Percentiles rank a stretch among this genome's conserved stretches.
These are phyloP conservation scores for Aeminium ludgeri DNA, from an alignment of 495 filamentous ascomycete genomes.

Conservation along the genomic window DNA sequence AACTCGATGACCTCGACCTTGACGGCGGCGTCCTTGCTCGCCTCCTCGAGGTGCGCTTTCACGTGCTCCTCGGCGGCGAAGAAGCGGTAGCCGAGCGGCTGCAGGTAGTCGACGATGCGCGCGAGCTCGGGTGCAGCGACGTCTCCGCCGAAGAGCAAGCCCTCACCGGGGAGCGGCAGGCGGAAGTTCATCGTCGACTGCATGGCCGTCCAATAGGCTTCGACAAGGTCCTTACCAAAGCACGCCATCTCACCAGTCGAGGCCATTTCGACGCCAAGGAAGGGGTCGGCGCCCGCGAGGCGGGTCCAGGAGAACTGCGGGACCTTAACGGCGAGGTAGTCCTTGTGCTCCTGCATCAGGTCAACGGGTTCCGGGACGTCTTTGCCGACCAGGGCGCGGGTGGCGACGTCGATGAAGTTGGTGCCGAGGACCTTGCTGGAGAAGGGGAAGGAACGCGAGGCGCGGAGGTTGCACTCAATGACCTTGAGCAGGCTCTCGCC, in stretches of 20 bases:
- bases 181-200: slow-evolving; percentile 99
- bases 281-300: slow-evolving; percentile 93
- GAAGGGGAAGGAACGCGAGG: slow-evolving; percentile 95
- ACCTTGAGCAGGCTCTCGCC: slow-evolving; percentile 70
- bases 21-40: slow-evolving; percentile 40
- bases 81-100: slow-evolving; percentile 83
- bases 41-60: slow-evolving; percentile 64
- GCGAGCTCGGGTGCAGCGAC: slow-evolving; percentile 46
- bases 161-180: slow-evolving; percentile 79
- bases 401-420: slow-evolving; percentile 95
- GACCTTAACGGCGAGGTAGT: slow-evolving; percentile 93
- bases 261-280: slow-evolving; percentile 94
- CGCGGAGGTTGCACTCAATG: slow-evolving; percentile 96
- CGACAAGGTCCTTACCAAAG: slow-evolving; percentile 87
- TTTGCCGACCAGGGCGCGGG: slow-evolving; percentile 76
- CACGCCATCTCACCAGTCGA: slow-evolving; percentile 96
- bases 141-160: slow-evolving; percentile 86
- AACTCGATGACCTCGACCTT: slow-evolving; percentile 88
- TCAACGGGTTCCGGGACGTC: slow-evolving; percentile 76
- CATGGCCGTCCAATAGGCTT: slow-evolving; percentile 92
- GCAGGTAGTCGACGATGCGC: slow-evolving; percentile 63
- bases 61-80: slow-evolving; percentile 68
- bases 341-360: slow-evolving; percentile 70
- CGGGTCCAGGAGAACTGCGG: slow-evolving; percentile 98
- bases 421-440: slow-evolving; percentile 89